Evolutionary conservation across 1,284 basidiomycete genomes (phyloP), one percentile per base, ranked within the genome.

Genomic region (Puccinia novopanici): DNA sequence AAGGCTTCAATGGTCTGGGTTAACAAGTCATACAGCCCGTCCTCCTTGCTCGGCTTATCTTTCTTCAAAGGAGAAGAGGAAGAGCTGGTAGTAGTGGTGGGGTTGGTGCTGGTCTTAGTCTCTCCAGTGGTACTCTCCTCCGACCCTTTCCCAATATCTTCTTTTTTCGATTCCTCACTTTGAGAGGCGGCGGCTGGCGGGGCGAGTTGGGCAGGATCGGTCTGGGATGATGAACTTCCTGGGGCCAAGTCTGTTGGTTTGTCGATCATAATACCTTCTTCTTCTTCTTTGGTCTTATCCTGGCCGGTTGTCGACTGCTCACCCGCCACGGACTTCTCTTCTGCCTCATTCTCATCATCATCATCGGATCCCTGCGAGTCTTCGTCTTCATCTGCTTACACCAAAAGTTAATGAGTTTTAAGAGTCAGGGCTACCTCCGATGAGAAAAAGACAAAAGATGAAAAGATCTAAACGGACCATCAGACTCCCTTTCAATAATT

Each of bases 391-490:
- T 77, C 65, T 70, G 63, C 45, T 48, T 6, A 37, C 19, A 81
- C 89, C 87, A 74, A 88, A 34, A 34, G 59, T 96, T 86, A 79
- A 89, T 88, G 81, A 90, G 89, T 54, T 94, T 87, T 84, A 90
- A 88, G 82, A 91, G 92, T 81, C 93, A 92, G 77, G 94, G 92
- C 68, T 92, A 91, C 57, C 24, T 59, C n/a, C 24, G 42, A 45
- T 22, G 48, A 52, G 5, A 3, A 63, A 71, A 10, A 50, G 52
- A 71, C 13, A 42, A 0, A 65, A 52, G 17, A 12, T 19, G 24
- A 3, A 54, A 34, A 34, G 34, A 24, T 52, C 3, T 13, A 54
- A 63, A 48, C 78, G 24, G 5, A 80, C 78, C 78, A 74, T 73
- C 78, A 40, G 68, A 72, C 17, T 81, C 79, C 52, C 61, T 54